These are phyloP conservation scores for Neurospora sp. DNA, from an alignment of 495 filamentous ascomycete species.

Conservation along the genomic window DNA sequence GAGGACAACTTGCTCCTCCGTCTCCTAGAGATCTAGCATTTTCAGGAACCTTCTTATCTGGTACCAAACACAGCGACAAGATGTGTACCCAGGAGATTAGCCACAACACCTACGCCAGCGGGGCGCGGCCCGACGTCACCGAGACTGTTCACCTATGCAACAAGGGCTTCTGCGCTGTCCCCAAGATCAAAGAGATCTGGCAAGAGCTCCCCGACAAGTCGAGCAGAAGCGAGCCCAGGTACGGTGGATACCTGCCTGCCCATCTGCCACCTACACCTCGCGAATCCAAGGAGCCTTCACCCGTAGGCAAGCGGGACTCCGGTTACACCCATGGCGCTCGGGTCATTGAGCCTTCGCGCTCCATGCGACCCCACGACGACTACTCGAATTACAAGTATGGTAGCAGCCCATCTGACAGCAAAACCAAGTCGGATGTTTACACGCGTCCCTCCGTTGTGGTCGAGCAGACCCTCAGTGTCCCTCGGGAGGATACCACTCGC, in stretches of 20 bases:
- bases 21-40: slow-evolving; percentile 10
- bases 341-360: slow-evolving; percentile 11
- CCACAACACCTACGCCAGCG: slow-evolving; percentile 25
- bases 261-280: slow-evolving; percentile 24
- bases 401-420: neutral
- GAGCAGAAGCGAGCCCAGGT: slow-evolving; percentile 12
- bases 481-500: neutral
- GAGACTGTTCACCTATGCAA: slow-evolving; percentile 12
- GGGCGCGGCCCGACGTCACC: slow-evolving; percentile 14
- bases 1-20: slow-evolving; percentile 5
- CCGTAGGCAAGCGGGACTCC: slow-evolving; percentile 23
- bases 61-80: slow-evolving; percentile 20
- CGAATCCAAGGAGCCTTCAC: slow-evolving; percentile 31
- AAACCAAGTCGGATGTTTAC: neutral
- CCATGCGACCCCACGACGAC: slow-evolving; percentile 13
- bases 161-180: too few species aligned
- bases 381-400: slow-evolving; percentile 3
- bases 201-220: neutral
- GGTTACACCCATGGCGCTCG: slow-evolving; percentile 24
- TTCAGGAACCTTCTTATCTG: slow-evolving; percentile 9
- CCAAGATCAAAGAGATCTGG: too few species aligned
- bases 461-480: neutral
- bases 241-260: slow-evolving; percentile 13
- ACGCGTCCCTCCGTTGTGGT: neutral
- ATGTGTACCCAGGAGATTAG: slow-evolving; percentile 36